Evolutionary conservation across 2,329 filamentous ascomycete species (phyloP), one percentile per base, ranked within the genome.

Genomic region (Acrocalymma vagum): DNA sequence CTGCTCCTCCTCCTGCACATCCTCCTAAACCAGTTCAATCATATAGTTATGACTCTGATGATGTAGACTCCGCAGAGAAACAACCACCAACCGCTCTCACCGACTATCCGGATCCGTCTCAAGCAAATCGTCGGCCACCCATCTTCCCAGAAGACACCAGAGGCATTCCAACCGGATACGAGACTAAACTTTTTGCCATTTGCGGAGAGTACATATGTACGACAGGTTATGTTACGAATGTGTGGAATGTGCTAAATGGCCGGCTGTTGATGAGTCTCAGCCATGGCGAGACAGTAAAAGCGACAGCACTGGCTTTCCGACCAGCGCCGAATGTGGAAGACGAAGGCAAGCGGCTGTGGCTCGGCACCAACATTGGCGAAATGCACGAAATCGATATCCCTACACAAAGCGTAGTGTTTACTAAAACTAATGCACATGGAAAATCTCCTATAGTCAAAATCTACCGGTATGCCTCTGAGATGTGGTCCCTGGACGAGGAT

Each of bases 401-500:
- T 2, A 85, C 84, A 1, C 86, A 92, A 61, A 83, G 80, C 23
- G 78, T 96, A 29, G 77, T 89, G 10, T 77, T 80, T 18, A 87
- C 80, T 13, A 89, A 87, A 57, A 73, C 81, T 2, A 84, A 78
- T 34, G 88, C 88, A 2, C 94, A 97, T 59, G 83, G 85, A 6
- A 84, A 89, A 27, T 80, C 84, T 47, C 89, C 95, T 55, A 81
- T 99, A 34, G 82, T 89, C 50, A 90, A 85, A 57, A 95, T 99
- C 27, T 87, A 90, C 63, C 84, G 94, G 25, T 87, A 95, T 67
- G 86, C 84, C 48, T 90, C 90, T 53, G 89, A 96, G 60, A 82
- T 99, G 66, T 99, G 94, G 94, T 92, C 92, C 0, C 70, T 99
- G 31, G 94, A 97, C 64, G 92, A 96, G 51, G 84, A 87, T 30